phyloP scores from a whole-genome alignment of 208 protist species.

The Trypanosoma vivax region DNA sequence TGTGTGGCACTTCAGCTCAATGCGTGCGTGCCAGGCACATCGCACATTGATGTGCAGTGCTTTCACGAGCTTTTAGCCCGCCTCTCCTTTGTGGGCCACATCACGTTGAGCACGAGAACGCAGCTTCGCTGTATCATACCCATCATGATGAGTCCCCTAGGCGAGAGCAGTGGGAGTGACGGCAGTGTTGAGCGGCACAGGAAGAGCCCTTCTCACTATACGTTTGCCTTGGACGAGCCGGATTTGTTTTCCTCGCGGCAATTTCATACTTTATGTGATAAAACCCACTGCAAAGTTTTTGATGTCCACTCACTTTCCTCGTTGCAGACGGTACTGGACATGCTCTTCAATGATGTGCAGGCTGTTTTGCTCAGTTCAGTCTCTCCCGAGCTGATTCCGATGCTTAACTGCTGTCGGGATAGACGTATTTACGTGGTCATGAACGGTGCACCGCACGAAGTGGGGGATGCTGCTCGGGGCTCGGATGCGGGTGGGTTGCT shows the following conservation, averaged over 20 bases:
- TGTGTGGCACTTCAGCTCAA: conserved; percentile 4
- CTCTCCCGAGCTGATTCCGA: conserved; percentile 10
- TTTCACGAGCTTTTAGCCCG: conserved; percentile 6
- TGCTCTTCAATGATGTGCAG: conserved; percentile 15
- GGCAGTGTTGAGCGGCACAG: background rate
- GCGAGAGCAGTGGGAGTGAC: background rate
- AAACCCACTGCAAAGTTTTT: conserved; percentile 18
- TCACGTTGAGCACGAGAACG: conserved; percentile 1
- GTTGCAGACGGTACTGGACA: conserved; percentile 18
- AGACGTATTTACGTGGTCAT: conserved; percentile 15
- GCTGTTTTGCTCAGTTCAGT: conserved; percentile 18
- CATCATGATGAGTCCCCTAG: conserved; percentile 10
- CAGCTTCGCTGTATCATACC: conserved; percentile 14
- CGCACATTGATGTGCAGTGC: background rate
- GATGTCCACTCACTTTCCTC: conserved; percentile 2
- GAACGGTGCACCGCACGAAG: background rate
- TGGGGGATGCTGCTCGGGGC: background rate
- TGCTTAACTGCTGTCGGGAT: conserved; percentile 9
- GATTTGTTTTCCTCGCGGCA: conserved; percentile 24
- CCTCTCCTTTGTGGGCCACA: conserved; percentile 9
- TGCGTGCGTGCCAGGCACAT: background rate
- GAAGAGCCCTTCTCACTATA: conserved; percentile 10
- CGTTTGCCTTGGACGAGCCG: conserved; percentile 30
- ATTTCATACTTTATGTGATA: conserved; percentile 16
- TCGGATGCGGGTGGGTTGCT: conserved; percentile 14